A percentile compares a stretch with the other conserved stretches of the same genome.
These are phyloP conservation scores for Rhododendron mucronatum DNA, from an alignment of 148 eudicot species.

Conservation along the genomic window DNA sequence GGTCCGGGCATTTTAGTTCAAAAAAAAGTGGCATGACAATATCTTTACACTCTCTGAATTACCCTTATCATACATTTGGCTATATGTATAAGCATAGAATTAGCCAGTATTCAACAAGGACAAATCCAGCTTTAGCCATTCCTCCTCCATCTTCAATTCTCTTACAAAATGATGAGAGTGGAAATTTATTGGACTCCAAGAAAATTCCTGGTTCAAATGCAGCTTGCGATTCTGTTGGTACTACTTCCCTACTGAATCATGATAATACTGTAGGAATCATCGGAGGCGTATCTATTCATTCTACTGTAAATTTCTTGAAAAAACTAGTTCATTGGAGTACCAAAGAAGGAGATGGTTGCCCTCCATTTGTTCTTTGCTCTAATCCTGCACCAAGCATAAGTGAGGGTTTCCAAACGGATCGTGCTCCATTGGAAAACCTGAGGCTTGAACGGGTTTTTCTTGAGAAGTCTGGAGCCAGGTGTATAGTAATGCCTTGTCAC, in stretches of 20 bases:
- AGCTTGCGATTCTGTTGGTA: constrained; percentile 7
- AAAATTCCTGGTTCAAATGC: constrained; percentile 10
- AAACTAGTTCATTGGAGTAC: constrained; percentile 43
- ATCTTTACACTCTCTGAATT: constrained; percentile 27
- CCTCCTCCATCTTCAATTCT: constrained; percentile 21
- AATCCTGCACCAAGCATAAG: constrained; percentile 40
- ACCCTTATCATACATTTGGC: constrained; percentile 17
- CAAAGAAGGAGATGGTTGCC: constrained; percentile 32
- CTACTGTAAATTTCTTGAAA: constrained; percentile 46
- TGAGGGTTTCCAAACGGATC: constrained; percentile 26
- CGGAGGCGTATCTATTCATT: constrained; percentile 49
- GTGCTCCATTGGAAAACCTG: constrained; percentile 33
- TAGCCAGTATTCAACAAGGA: constrained; percentile 14
- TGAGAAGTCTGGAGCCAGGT: constrained; percentile 64
- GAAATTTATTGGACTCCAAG: constrained; percentile 18
- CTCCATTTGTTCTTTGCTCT: constrained; percentile 61
- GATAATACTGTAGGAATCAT: constrained; percentile 54
- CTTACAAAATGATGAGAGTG: constrained; percentile 18
- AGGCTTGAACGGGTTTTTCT: constrained; percentile 52
- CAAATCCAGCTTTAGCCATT: constrained; percentile 19
- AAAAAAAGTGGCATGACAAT: constrained; percentile 7
- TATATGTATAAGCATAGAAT: constrained; percentile 12
- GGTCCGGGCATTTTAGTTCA: not conserved
- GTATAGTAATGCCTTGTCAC: constrained; percentile 79
- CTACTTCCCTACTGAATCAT: constrained; percentile 30